A percentile compares a stretch with the other conserved stretches of the same genome.
Conservation (phyloP, 1,284 basidiomycete genomes). For the Phylloporus gajari region DNA sequence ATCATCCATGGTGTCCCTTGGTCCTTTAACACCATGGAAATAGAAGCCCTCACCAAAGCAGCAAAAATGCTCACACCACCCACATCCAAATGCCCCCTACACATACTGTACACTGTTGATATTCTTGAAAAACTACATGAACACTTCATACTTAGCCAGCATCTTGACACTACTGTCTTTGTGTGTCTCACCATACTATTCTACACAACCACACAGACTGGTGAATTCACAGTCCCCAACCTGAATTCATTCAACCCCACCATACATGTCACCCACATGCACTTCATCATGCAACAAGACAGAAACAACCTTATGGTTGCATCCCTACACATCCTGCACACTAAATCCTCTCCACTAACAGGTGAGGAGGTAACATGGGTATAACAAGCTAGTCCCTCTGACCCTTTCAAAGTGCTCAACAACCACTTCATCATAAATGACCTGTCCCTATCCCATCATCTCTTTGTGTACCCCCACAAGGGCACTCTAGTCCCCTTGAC, state of each 20-base stretch:
- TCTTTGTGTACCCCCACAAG: no score
- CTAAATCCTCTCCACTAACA: background rate
- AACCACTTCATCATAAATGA: background rate
- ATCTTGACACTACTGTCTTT: background rate
- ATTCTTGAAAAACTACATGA: no score
- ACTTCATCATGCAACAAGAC: background rate
- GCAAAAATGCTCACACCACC: background rate
- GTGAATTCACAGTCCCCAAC: background rate
- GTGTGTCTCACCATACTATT: background rate
- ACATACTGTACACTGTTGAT: background rate
- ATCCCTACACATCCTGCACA: no score
- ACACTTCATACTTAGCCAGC: background rate
- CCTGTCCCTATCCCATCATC: background rate
- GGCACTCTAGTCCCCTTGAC: background rate
- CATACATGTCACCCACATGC: background rate
- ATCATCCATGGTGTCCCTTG: background rate
- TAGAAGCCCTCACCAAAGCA: no score
- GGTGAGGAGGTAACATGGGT: background rate
- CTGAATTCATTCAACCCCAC: background rate
- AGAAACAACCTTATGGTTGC: no score
- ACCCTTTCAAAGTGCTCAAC: background rate
- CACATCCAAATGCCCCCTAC: background rate
- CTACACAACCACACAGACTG: no score
- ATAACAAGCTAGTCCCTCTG: slow-evolving; percentile 1
- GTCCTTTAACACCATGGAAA: background rate